Evolutionary conservation across 139 green algal species (phyloP), one percentile per base, ranked within the genome.

Genomic region (Coelastrella sp.): DNA sequence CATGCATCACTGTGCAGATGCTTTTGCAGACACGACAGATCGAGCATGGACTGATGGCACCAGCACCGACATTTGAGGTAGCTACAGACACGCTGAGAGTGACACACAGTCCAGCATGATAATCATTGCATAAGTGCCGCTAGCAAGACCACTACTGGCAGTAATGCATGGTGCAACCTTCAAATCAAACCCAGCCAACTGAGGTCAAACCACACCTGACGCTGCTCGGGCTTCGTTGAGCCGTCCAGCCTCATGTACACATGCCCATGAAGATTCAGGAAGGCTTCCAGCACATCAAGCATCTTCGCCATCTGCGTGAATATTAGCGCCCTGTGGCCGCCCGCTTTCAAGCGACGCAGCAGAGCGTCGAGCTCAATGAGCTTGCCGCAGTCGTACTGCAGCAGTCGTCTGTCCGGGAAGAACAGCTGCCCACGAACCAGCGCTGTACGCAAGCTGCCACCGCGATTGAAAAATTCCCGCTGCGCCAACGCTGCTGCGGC

Each of bases 271-370:
- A 99, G 95, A 93, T 98, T 99, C 20, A 99, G 93, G 93, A 99
- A 99, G 5, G 73, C 92, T 94, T 99, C 98, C 87, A 99, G 94
- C 56, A 99, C 86, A 90, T 99, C 98, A 80, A 99, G 96, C 97
- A 99, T 99, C 79, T 95, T 95, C 20, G 97, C 95, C 98, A 99
- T 99, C 93, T 98, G 97, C 0, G 98, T 99, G 95, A 99, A 99
- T 92, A 99, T 99, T 65, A 99, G 95, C 32, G 93, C 96, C 58
- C 97, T 94, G 93, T 99, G 96, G 20, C 97, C 97, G 2, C 95
- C 95, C 2, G 90, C 74, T 93, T 98, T 98, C 22, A 99, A 95
- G 32, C 88, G 86, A 5, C 92, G 92, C 87, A 99, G 94, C 92
- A 99, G 94, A 57, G 75, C 79, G 10, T 95, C 96, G 86, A 99